Evolutionary conservation across 1,284 basidiomycete genomes (phyloP), one percentile per base, ranked within the genome.

Genomic region (Cryptococcus sp.): DNA sequence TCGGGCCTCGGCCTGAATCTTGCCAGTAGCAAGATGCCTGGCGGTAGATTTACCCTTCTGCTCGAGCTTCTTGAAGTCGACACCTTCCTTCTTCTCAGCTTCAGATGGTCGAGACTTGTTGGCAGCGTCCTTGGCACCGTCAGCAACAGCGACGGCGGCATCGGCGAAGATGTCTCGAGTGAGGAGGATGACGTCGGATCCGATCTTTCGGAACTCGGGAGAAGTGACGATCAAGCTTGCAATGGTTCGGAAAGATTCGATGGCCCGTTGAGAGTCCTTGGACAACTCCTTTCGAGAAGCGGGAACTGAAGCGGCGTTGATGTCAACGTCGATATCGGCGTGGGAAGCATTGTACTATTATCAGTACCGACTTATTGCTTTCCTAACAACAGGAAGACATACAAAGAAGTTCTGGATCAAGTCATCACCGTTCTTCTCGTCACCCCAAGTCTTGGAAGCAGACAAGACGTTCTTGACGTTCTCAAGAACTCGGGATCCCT

Each of bases 121-220:
- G 39, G 70, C 69, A 37, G 70, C 61, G 55, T 67, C 49, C 40
- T 62, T 56, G 36, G 72, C 70, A 9, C 54, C 40, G 37, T 73
- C 65, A 16, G 69, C 70, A n/a, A 63, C 61, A 25, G 57, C 56
- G 18, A 61, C 60, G 18, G 66, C 66, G 1, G 75, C 74, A 52
- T 78, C 75, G 49, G 77, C 76, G 31, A 78, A 70, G 52, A 78
- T 64, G 56, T 77, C 74, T 34, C 76, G 67, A 41, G 73, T 60
- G 48, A 77, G 60, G 40, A 71, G 66, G 63, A 77, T 69, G 39
- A 73, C 59, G 52, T 77, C 76, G 32, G 72, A 70, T 44, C 76
- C 63, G 59, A 78, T 59, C 53, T 73, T 62, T 45, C 74, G 70
- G 62, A 78, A 75, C 23, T 66, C 61, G 54, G 66, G 60, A 53